phyloP scores from a whole-genome alignment of 2,329 filamentous ascomycete species.

The Alternaria tenuissima region DNA sequence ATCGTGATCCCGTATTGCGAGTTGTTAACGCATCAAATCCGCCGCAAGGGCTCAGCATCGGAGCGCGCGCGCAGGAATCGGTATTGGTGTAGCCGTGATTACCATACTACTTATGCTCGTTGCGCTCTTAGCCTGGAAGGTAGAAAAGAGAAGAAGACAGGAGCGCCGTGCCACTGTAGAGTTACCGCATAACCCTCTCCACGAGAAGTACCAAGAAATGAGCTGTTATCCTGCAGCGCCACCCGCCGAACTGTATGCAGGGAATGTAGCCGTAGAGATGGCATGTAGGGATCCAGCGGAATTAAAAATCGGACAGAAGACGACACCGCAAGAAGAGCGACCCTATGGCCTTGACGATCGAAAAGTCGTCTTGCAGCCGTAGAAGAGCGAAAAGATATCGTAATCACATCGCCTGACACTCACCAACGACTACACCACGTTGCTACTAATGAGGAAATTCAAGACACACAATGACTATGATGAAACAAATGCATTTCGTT shows the following conservation, averaged over 20 bases:
- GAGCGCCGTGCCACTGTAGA: background rate
- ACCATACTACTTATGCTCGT: background rate
- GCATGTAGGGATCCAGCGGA: background rate
- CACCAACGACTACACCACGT: background rate
- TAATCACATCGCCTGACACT: background rate
- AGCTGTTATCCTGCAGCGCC: background rate
- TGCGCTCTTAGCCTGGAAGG: background rate
- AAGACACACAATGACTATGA: background rate
- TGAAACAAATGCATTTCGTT: slow-evolving; percentile 44
- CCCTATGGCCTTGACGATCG: background rate
- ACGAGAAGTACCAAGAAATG: background rate
- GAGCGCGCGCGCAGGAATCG: slow-evolving; percentile 2
- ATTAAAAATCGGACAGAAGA: background rate
- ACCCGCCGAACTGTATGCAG: background rate
- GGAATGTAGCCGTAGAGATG: background rate
- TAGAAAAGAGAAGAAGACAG: background rate
- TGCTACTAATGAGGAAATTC: background rate
- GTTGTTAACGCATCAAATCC: background rate
- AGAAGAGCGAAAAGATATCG: background rate
- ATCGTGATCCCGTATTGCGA: background rate
- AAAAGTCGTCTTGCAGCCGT: background rate
- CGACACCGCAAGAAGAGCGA: background rate
- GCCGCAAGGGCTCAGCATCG: background rate
- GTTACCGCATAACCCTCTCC: background rate
- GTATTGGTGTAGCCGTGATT: background rate